A percentile compares a stretch with the other conserved stretches of the same genome.
These are phyloP conservation scores for Rubroboletus satanas DNA, from an alignment of 768 basidiomycete species.

Conservation along the genomic window DNA sequence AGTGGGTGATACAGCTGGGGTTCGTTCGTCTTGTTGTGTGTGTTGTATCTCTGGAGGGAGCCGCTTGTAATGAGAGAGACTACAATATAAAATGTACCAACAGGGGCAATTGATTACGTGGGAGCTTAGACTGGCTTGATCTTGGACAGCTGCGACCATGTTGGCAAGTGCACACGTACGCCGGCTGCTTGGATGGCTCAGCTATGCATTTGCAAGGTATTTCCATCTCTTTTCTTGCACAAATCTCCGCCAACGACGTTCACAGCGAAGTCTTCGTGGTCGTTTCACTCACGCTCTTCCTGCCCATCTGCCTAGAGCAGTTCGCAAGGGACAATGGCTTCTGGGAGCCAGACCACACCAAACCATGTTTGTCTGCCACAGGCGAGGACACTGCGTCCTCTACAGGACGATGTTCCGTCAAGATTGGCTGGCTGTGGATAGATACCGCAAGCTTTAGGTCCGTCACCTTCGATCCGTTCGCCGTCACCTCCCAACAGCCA, in stretches of 20 bases:
- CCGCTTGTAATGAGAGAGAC: not conserved
- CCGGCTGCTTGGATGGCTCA: slow-evolving; percentile 70
- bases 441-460: slow-evolving; percentile 92
- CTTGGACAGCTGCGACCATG: slow-evolving; percentile 3
- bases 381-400: slow-evolving; percentile 23
- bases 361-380: slow-evolving; percentile 45
- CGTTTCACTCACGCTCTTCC: slow-evolving; percentile 75
- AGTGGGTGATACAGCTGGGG: not conserved
- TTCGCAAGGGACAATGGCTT: slow-evolving; percentile 88
- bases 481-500: not conserved
- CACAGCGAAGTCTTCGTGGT: slow-evolving; percentile 76
- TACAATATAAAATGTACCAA: not conserved
- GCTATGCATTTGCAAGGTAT: slow-evolving; percentile 82
- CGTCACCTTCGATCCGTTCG: not conserved
- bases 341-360: slow-evolving; percentile 60
- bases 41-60: no score
- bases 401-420: slow-evolving; percentile 67
- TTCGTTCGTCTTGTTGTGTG: not conserved
- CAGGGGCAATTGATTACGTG: not conserved
- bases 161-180: slow-evolving; percentile 9
- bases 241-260: not conserved
- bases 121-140: not conserved
- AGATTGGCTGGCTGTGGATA: slow-evolving; percentile 80
- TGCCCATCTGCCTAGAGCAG: slow-evolving; percentile 82
- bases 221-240: not conserved